Evolutionary conservation across 2,329 filamentous ascomycete species (phyloP).

Genomic region (Aspergillus fructus): DNA sequence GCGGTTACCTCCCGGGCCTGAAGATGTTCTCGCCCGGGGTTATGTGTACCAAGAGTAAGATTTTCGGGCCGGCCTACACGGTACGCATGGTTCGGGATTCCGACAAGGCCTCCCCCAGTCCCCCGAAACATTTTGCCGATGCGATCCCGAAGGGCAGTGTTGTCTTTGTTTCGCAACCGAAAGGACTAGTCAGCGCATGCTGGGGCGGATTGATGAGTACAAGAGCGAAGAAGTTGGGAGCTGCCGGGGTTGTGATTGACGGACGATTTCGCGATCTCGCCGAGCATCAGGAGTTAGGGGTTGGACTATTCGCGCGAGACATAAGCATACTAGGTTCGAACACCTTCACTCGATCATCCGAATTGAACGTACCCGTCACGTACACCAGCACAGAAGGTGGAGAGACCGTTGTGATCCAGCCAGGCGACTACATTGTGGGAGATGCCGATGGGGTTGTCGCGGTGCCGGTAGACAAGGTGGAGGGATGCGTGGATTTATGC

Average conservation of each 20-base stretch:
- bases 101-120: constrained; percentile 30
- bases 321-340: constrained; percentile 34
- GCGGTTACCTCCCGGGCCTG: constrained; percentile 36
- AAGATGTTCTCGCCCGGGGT: constrained; percentile 30
- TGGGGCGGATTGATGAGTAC: constrained; percentile 44
- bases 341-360: constrained; percentile 34
- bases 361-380: constrained; percentile 34
- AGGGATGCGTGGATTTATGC: constrained; percentile 33
- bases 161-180: constrained; percentile 40
- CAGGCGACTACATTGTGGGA: constrained; percentile 37
- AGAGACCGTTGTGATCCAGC: constrained; percentile 27
- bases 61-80: constrained; percentile 33
- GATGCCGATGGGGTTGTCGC: constrained; percentile 32
- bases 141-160: constrained; percentile 33
- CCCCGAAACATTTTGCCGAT: constrained; percentile 37
- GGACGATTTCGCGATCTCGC: constrained; percentile 39
- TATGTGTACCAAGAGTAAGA: constrained; percentile 20
- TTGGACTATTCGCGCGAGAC: constrained; percentile 33
- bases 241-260: constrained; percentile 40
- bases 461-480: constrained; percentile 23
- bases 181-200: constrained; percentile 33
- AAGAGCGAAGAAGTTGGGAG: constrained; percentile 33
- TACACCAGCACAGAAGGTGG: constrained; percentile 25
- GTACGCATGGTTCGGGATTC: constrained; percentile 33
- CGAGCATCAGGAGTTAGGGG: constrained; percentile 31